Evolutionary conservation across 768 basidiomycete genomes (phyloP), one percentile per base, ranked within the genome.

Genomic region (Candolleomyces eurysporus): DNA sequence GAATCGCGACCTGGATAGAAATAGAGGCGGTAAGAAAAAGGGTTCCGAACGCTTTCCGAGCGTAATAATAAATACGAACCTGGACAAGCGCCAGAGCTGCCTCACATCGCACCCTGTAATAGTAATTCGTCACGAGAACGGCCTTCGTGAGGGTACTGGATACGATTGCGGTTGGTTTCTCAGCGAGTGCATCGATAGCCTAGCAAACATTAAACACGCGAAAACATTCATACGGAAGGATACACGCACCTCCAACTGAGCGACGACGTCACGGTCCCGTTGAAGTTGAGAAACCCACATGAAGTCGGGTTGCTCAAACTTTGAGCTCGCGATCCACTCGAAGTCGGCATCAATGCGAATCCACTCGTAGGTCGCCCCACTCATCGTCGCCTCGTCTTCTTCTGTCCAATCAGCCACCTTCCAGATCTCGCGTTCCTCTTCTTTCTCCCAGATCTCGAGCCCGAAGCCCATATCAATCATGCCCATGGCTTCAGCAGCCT

Each of bases 231-330:
- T 16, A 61, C 22, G 16, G 43, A 60, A 17, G 5, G 43, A 48
- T 19, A 72, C 87, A 67, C 65, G 36, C 11, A 93, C 96, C 88
- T 98, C 96, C 14, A 98, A 79, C 73, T 99, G 97, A 2, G 96
- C 97, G 21, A 98, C 90, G 42, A 99, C 96, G 75, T 99, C 97
- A 63, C 94, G 80, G 74, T 99, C 97, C 59, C 95, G 82, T 74
- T 96, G 94, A 55, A 99, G 78, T 71, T 98, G 97, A 45, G 90
- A 93, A 21, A 96, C 91, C 95, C 96, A 99, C 93, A 96, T 96
- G 69, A 95, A 98, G 77, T 96, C 95, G 48, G 93, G 94, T 76
- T 98, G 94, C 55, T 96, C 91, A 64, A 96, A 98, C 64, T 87
- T 87, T 63, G 98, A 84, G 43, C 83, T 83, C n/a, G 93, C 91